Evolutionary conservation across 2,329 filamentous ascomycete species (phyloP), one percentile per base, ranked within the genome.

Genomic region (Orbilia ellipsospora): DNA sequence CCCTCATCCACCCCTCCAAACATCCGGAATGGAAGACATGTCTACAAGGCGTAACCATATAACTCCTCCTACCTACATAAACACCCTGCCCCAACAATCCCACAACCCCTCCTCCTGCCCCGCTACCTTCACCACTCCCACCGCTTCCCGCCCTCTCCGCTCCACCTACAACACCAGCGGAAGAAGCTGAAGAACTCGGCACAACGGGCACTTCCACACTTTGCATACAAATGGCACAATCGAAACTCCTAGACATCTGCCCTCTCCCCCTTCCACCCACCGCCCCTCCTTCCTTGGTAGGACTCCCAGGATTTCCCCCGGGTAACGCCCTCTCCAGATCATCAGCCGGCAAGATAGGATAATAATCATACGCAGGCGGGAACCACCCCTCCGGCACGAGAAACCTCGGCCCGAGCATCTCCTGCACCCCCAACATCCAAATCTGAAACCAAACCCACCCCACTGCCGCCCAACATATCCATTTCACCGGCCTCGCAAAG

Each of bases 41-140:
- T 66, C 94, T 86, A 82, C 95, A 99, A 56, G 95, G 95, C 69
- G 95, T 99, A 20, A 98, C 92, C 95, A 99, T 99, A 83, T 98
- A 98, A 79, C 88, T 86, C 59, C 94, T 88, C 75, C 94, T 86
- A 36, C 92, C 91, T 78, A 98, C 70, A 20, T 74, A 74, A 13
- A 74, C 70, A 16, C 57, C 57, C 40, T 74, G 66, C 54, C 73
- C 73, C 28, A 76, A 85, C 66, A 97, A 88, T 31, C 90, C 90
- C 0, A 88, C 84, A 70, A 89, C 86, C 36, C 88, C 87, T 52
- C 85, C 85, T n/a, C 60, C 10, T 44, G 50, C 86, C 8, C 31
- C 60, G 10, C 44, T 55, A 10, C 56, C 69, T 4, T 16, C 23
- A 6, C 59, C 50, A 1, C 40, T 28, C n/a, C 83, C 86, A 15